Base-by-base conservation (phyloP, 495 filamentous ascomycete species). In the Cudoniella acicularis region DNA sequence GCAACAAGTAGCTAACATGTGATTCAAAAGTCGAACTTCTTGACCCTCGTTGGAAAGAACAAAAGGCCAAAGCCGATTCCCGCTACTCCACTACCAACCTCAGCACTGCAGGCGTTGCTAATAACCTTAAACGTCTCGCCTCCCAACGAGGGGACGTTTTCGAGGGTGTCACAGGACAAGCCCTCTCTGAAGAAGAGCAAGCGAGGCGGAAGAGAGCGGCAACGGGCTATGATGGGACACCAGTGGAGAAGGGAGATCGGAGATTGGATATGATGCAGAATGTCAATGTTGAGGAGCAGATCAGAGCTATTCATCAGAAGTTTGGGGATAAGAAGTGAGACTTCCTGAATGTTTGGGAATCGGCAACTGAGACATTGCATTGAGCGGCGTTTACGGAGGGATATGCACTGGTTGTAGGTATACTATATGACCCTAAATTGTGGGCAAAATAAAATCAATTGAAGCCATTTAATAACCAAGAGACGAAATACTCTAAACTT, bases 121-220 rank as follows among this genome's bases (percentile, higher is more conserved):
- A 88, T 69, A 98, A 98, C 66, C 80, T 98, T 60, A 98, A 98
- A 75, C 89, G 94, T n/a, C 80, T 98, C 25, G 91, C 93, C n/a
- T 91, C 87, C 53, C 91, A 96, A 68, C 83, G 94, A 27, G 87
- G 80, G 61, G 94, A 98, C 69, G 80, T 97, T n/a, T 97, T 96
- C 69, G 92, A 98, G 64, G 79, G 79, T 2, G 79, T 81, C 20
- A 85, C 86, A 0, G 88, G 88, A 1, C 77, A 86, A 66, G 74
- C 82, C 17, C 72, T 90, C 27, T 73, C 80, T 0, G 86, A 87
- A 49, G 92, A 95, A 64, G 91, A 96, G 73, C 77, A 81, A 60
- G 84, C 82, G 40, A 75, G 91, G 57, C 79, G 89, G 66, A 96
- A 94, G 77, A 86, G 83, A 64, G 82, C 83, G 9, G 87, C 85